Conservation (phyloP, 2,329 filamentous ascomycete genomes). For the Clathrospora elynae region DNA sequence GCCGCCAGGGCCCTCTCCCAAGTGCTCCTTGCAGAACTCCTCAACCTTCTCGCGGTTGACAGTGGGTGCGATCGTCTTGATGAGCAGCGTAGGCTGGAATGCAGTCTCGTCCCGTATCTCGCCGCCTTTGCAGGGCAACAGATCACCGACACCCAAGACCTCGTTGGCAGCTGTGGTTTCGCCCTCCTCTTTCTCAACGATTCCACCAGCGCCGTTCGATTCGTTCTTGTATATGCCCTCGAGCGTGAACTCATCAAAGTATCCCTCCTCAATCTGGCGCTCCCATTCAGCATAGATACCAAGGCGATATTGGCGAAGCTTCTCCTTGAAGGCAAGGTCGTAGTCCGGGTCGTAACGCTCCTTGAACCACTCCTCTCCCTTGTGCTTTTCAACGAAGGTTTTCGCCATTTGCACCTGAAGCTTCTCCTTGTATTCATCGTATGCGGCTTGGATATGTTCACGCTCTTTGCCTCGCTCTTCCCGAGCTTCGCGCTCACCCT, state of each 20-base stretch:
- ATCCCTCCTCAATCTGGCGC: constrained; percentile 78
- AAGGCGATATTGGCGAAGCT: constrained; percentile 79
- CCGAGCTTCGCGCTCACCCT: constrained; percentile 67
- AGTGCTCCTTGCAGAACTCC: constrained; percentile 89
- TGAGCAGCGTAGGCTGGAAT: constrained; percentile 87
- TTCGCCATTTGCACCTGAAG: constrained; percentile 77
- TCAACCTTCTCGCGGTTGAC: constrained; percentile 94
- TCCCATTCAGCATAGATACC: constrained; percentile 86
- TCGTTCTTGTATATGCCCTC: constrained; percentile 95
- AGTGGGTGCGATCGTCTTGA: constrained; percentile 97
- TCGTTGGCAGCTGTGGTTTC: constrained; percentile 91
- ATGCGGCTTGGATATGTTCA: constrained; percentile 73
- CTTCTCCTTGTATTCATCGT: constrained; percentile 69
- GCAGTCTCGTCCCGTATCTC: constrained; percentile 89
- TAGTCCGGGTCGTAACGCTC: constrained; percentile 90
- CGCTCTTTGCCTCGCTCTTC: constrained; percentile 82
- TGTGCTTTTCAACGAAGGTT: constrained; percentile 87
- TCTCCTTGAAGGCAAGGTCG: constrained; percentile 72
- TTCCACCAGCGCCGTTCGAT: constrained; percentile 80
- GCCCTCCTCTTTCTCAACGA: constrained; percentile 93
- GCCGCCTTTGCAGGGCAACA: constrained; percentile 80
- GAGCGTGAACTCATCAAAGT: constrained; percentile 92
- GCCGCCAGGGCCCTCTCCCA: constrained; percentile 87
- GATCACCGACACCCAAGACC: constrained; percentile 87
- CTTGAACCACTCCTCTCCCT: constrained; percentile 96